Evolutionary conservation across 495 filamentous ascomycete genomes (phyloP).

Genomic region (Aspergillus homomorphus): DNA sequence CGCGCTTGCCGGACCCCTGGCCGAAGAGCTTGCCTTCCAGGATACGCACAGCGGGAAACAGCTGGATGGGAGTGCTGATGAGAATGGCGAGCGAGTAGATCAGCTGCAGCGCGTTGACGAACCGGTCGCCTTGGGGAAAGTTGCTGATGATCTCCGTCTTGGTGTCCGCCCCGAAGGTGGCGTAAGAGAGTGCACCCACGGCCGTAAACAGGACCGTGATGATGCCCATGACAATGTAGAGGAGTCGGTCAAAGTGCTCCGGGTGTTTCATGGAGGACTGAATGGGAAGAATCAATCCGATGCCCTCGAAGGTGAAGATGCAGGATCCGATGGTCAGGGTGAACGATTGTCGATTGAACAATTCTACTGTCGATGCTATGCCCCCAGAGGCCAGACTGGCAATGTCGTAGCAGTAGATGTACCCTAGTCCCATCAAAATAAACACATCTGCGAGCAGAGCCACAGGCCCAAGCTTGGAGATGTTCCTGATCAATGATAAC

Average conservation of each 20-base stretch:
- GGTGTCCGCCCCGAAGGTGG: slow-evolving; percentile 81
- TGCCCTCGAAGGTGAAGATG: slow-evolving; percentile 94
- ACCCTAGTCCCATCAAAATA: slow-evolving; percentile 80
- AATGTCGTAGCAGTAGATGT: slow-evolving; percentile 89
- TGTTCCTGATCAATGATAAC: slow-evolving; percentile 81
- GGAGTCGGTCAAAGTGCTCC: slow-evolving; percentile 74
- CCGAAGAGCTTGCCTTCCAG: slow-evolving; percentile 57
- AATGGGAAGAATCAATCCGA: slow-evolving; percentile 90
- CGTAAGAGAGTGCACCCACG: slow-evolving; percentile 89
- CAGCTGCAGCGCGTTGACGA: slow-evolving; percentile 88
- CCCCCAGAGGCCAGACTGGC: slow-evolving; percentile 68
- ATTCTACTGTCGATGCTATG: slow-evolving; percentile 65
- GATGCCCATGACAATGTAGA: slow-evolving; percentile 80
- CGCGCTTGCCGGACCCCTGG: slow-evolving; percentile 78
- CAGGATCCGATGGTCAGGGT: slow-evolving; percentile 91
- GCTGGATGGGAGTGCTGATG: slow-evolving; percentile 82
- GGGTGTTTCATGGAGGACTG: slow-evolving; percentile 87
- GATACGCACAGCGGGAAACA: slow-evolving; percentile 86
- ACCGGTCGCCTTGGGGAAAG: slow-evolving; percentile 78
- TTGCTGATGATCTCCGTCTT: slow-evolving; percentile 91
- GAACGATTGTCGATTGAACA: slow-evolving; percentile 80
- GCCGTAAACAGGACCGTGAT: slow-evolving; percentile 80
- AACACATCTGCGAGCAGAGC: slow-evolving; percentile 84
- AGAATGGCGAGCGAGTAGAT: slow-evolving; percentile 87
- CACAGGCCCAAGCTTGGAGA: slow-evolving; percentile 78